phyloP scores from a whole-genome alignment of 345 rosid genomes.

The Dipteronia sinensis region DNA sequence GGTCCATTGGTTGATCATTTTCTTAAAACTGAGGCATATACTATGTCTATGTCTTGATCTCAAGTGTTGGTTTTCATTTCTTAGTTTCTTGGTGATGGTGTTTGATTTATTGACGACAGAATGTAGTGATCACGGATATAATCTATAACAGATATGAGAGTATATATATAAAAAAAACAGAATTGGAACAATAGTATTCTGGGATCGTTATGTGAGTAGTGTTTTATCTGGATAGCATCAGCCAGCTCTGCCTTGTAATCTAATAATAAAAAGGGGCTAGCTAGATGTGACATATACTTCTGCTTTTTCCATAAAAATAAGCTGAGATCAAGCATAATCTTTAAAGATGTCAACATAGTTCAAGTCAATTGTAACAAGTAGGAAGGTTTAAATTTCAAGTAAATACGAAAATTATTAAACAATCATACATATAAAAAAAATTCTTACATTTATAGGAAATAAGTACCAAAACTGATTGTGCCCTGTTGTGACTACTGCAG shows the following conservation, averaged over 20 bases:
- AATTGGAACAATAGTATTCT: not conserved
- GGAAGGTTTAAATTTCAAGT: not conserved
- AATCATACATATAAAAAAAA: not conserved
- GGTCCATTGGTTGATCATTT: not conserved
- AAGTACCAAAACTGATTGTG: not conserved
- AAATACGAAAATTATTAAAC: not conserved
- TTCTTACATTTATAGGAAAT: not conserved
- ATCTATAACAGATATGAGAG: too few relatives aligned
- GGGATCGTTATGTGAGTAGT: not conserved
- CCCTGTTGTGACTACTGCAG: not conserved
- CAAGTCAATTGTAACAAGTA: not conserved
- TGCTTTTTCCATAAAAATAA: too few relatives aligned
- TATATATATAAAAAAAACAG: too few relatives aligned
- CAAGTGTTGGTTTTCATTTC: not conserved
- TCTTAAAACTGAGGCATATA: not conserved
- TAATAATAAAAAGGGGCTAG: too few relatives aligned
- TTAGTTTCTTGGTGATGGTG: not conserved
- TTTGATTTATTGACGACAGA: not conserved
- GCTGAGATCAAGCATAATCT: not conserved
- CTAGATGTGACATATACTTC: not conserved
- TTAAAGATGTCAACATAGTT: not conserved
- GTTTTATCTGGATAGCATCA: not conserved
- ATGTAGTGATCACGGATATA: not conserved
- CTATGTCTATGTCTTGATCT: not conserved
- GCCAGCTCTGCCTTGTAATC: not conserved